phyloP scores from a whole-genome alignment of 2,329 filamentous ascomycete species.

The Epichloe sylvatica region DNA sequence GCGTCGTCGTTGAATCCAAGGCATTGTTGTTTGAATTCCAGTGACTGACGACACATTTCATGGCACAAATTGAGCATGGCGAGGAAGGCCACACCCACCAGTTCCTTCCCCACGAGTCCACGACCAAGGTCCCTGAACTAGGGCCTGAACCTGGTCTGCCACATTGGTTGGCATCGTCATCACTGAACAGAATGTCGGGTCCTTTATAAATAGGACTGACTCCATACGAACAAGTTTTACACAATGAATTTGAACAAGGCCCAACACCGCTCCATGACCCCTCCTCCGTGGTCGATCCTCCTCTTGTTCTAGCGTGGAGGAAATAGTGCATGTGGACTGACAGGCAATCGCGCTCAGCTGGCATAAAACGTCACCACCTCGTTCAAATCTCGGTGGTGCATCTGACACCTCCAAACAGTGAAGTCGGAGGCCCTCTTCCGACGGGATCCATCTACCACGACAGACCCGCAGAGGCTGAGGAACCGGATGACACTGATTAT shows the following conservation, averaged over 20 bases:
- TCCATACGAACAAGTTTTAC: neutral
- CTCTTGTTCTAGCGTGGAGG: neutral
- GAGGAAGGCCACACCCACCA: neutral
- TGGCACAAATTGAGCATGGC: no score
- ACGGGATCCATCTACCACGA: neutral
- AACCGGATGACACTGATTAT: neutral
- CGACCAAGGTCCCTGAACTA: neutral
- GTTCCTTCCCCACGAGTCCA: neutral
- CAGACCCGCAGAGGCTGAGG: neutral
- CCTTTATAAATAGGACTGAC: neutral
- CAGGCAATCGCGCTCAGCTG: neutral
- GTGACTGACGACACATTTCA: neutral
- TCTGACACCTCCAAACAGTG: neutral
- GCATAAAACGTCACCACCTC: neutral
- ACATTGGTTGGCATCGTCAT: neutral
- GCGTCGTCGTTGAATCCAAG: neutral
- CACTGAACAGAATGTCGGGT: neutral
- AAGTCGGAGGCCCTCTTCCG: no score
- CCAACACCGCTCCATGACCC: no score
- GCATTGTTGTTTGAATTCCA: neutral
- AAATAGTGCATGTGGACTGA: neutral
- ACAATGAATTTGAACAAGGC: neutral
- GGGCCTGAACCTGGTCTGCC: neutral
- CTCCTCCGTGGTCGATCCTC: no score
- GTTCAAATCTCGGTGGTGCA: neutral